Conservation (phyloP, 371 early-diverging fungal genomes). For the Rhizopus microsporus region DNA sequence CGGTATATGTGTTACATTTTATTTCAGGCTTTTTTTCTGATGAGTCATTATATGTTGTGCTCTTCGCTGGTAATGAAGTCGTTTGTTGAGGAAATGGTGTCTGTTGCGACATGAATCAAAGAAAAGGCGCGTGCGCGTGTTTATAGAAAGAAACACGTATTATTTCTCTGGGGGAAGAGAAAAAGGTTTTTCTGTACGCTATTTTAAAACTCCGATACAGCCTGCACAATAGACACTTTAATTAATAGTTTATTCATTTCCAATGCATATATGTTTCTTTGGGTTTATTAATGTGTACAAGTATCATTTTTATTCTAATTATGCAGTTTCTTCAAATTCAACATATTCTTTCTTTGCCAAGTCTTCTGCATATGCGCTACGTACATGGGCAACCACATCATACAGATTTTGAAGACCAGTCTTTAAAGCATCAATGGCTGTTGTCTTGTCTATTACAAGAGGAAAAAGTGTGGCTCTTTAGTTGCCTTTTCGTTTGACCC, state of each 20-base stretch:
- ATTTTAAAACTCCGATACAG: background rate
- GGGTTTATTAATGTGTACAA: background rate
- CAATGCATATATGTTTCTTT: too few species aligned
- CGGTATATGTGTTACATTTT: constrained; percentile 8
- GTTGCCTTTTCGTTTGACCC: background rate
- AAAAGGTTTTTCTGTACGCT: background rate
- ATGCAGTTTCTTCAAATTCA: constrained; percentile 36
- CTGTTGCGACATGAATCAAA: background rate
- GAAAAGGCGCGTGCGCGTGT: background rate
- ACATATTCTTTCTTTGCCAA: constrained; percentile 42
- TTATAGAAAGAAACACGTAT: constrained; percentile 1
- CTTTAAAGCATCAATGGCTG: constrained; percentile 81
- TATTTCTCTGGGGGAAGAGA: background rate
- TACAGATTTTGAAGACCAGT: constrained; percentile 85
- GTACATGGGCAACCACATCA: constrained; percentile 70
- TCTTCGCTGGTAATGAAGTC: background rate
- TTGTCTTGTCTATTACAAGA: constrained; percentile 66
- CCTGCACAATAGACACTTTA: too few species aligned
- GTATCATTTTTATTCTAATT: constrained; percentile 3
- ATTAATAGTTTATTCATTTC: too few species aligned
- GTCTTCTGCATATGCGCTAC: constrained; percentile 59
- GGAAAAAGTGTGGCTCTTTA: background rate
- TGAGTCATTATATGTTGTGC: background rate
- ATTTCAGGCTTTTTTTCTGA: background rate
- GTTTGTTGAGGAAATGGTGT: background rate